A percentile compares a stretch with the other conserved stretches of the same genome.
Evolutionary conservation across 345 rosid species (phyloP).

Genomic region (Geranium brycei): DNA sequence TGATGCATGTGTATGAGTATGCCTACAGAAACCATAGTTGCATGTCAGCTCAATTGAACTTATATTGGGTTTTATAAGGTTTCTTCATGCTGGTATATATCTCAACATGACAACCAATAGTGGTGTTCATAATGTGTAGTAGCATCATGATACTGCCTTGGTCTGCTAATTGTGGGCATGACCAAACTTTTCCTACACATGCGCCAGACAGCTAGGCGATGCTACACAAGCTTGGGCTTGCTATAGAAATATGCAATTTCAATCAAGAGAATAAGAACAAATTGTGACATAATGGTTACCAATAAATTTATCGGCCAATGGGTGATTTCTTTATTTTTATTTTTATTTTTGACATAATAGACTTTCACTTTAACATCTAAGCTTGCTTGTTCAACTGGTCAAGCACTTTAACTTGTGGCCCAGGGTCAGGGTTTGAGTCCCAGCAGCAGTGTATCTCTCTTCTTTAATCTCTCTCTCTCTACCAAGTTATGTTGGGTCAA

Average conservation of each 20-base stretch:
- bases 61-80: neutral
- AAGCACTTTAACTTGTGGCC: no score
- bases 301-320: neutral
- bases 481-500: no score
- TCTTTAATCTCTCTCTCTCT: no score
- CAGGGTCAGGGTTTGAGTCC: no score
- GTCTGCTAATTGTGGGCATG: no score
- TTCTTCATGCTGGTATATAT: neutral
- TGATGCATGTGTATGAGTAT: neutral
- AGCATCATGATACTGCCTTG: neutral
- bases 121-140: neutral
- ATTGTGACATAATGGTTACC: neutral
- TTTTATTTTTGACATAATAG: no score
- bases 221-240: neutral
- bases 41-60: neutral
- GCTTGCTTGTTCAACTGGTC: no score
- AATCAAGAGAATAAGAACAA: neutral
- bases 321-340: neutral
- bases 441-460: no score
- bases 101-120: neutral
- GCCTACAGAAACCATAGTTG: neutral
- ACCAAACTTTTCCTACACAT: no score
- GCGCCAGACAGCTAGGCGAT: neutral
- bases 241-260: neutral
- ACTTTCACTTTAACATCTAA: no score